Percentiles rank a stretch among this genome's conserved stretches.
phyloP scores from a whole-genome alignment of 495 filamentous ascomycete genomes.

The Tuber borchii region DNA sequence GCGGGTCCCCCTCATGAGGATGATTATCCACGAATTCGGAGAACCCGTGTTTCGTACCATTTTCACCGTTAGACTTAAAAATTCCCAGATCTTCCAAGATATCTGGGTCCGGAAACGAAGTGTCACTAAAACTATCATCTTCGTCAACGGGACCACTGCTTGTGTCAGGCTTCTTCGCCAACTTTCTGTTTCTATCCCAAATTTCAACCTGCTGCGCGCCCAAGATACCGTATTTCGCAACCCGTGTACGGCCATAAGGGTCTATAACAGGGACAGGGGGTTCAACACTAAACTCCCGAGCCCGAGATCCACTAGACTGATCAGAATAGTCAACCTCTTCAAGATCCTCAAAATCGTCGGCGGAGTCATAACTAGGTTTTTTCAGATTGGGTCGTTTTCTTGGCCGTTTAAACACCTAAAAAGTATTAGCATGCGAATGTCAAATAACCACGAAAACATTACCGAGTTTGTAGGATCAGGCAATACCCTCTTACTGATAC shows the following conservation, averaged over 20 bases:
- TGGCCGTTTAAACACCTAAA: not conserved
- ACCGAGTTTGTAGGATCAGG: constrained; percentile 27
- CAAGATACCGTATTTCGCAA: constrained; percentile 33
- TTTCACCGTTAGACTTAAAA: not conserved
- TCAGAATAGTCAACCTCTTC: not conserved
- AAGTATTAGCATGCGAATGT: not conserved
- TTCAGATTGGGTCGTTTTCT: not conserved
- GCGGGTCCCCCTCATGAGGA: not conserved
- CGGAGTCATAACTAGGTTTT: not conserved
- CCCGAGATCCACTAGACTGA: constrained; percentile 8
- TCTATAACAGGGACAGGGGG: constrained; percentile 23
- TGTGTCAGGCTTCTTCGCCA: constrained; percentile 1
- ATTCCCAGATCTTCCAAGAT: not conserved
- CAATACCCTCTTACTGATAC: constrained; percentile 26
- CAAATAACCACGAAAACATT: constrained; percentile 1
- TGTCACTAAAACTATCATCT: not conserved
- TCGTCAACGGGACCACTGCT: not conserved
- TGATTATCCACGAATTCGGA: not conserved
- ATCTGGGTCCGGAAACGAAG: not conserved
- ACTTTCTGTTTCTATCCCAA: constrained; percentile 23
- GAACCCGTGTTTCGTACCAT: not conserved
- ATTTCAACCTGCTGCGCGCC: constrained; percentile 31
- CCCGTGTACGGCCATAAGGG: constrained; percentile 29
- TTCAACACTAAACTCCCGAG: constrained; percentile 26
- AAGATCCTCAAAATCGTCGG: not conserved